Percentiles rank a stretch among this genome's conserved stretches.
phyloP scores from a whole-genome alignment of 306 rosid species.

The Potentilla sterilis region DNA sequence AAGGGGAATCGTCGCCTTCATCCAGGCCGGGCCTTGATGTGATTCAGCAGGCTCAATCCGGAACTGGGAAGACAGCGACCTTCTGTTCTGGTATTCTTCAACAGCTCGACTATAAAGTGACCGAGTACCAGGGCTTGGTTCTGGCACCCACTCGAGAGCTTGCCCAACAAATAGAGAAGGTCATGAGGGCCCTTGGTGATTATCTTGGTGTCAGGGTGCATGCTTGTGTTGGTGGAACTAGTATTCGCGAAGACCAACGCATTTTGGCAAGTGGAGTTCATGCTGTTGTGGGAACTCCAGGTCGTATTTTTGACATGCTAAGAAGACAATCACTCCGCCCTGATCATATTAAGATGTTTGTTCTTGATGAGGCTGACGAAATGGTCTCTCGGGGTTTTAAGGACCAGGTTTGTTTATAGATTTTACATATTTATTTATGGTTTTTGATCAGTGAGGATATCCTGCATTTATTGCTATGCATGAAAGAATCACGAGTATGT shows the following conservation, averaged over 20 bases:
- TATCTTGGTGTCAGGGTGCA: slow-evolving; percentile 79
- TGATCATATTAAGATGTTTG: slow-evolving; percentile 69
- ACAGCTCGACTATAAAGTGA: slow-evolving; percentile 65
- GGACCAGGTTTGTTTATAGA: slow-evolving; percentile 54
- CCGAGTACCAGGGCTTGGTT: slow-evolving; percentile 68
- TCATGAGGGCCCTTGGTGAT: slow-evolving; percentile 83
- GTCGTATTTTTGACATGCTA: slow-evolving; percentile 82
- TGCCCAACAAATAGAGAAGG: slow-evolving; percentile 86
- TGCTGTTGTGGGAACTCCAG: slow-evolving; percentile 84
- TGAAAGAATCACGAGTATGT: background rate
- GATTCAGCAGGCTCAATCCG: slow-evolving; percentile 82
- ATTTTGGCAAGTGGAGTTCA: slow-evolving; percentile 69
- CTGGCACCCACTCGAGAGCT: slow-evolving; percentile 80
- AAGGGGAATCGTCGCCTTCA: slow-evolving; percentile 76
- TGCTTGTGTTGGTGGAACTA: slow-evolving; percentile 82
- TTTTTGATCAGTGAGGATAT: background rate
- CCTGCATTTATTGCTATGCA: background rate
- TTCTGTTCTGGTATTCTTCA: slow-evolving; percentile 76
- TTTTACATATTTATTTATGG: background rate
- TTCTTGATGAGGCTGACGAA: slow-evolving; percentile 85
- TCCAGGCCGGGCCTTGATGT: slow-evolving; percentile 81
- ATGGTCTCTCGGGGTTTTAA: slow-evolving; percentile 83
- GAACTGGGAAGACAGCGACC: slow-evolving; percentile 82
- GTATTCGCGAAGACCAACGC: slow-evolving; percentile 79
- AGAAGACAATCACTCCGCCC: slow-evolving; percentile 71